These are phyloP conservation scores for Simplicillium sp. DNA, from an alignment of 2,329 filamentous ascomycete species.

Conservation along the genomic window DNA sequence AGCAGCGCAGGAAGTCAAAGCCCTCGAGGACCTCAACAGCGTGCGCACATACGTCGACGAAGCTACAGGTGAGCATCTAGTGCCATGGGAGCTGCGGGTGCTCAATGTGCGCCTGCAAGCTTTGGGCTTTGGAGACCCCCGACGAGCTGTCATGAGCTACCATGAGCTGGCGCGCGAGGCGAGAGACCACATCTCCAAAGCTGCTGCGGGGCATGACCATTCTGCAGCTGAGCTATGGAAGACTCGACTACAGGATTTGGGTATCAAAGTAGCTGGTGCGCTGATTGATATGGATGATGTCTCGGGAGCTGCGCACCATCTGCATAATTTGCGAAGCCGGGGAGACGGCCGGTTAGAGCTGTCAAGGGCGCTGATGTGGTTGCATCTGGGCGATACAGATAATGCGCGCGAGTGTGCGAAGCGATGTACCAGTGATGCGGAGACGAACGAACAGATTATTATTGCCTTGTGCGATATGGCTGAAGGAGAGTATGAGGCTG, in stretches of 20 bases:
- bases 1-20: constrained; percentile 58
- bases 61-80: constrained; percentile 50
- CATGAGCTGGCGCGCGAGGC: constrained; percentile 82
- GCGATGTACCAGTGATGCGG: constrained; percentile 14
- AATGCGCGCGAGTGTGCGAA: constrained; percentile 50
- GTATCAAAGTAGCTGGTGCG: constrained; percentile 54
- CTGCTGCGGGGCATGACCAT: constrained; percentile 33
- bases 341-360: constrained; percentile 31
- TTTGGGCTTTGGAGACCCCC: constrained; percentile 74
- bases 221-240: constrained; percentile 60
- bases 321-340: constrained; percentile 45
- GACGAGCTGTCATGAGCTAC: constrained; percentile 79
- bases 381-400: constrained; percentile 69
- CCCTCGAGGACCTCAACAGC: constrained; percentile 51
- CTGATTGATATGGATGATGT: constrained; percentile 83
- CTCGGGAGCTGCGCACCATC: constrained; percentile 65
- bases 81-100: constrained; percentile 81
- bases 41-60: constrained; percentile 45
- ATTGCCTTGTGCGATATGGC: constrained; percentile 68
- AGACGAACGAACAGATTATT: constrained; percentile 39
- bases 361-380: constrained; percentile 57
- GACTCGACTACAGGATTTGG: constrained; percentile 62
- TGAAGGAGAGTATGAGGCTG: constrained; percentile 60
- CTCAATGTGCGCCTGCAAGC: constrained; percentile 77
- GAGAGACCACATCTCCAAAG: constrained; percentile 45